Evolutionary conservation across 805 yeast species (phyloP).

Genomic region (Lachancea waltii): DNA sequence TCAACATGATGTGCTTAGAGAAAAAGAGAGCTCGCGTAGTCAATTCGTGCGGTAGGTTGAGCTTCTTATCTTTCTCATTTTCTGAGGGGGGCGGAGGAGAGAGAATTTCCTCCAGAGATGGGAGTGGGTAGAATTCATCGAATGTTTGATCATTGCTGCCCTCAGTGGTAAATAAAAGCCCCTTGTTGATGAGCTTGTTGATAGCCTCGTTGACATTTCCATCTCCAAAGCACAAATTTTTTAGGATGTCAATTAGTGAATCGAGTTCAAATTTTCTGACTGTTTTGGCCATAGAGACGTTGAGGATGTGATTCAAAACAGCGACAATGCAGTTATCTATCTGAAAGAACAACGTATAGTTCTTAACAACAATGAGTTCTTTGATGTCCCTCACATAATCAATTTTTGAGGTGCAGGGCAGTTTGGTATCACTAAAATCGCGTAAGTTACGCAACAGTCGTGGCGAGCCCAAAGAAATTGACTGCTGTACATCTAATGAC

Average conservation of each 20-base stretch:
- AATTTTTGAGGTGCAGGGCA: conserved; percentile 37
- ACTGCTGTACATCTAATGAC: conserved; percentile 38
- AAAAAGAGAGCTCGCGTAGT: conserved; percentile 37
- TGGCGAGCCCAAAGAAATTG: conserved; percentile 38
- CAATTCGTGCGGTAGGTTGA: conserved; percentile 36
- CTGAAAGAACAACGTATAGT: conserved; percentile 41
- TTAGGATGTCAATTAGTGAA: conserved; percentile 31
- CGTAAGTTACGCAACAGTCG: conserved; percentile 34
- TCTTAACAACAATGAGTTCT: conserved; percentile 43
- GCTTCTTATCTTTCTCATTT: conserved; percentile 26
- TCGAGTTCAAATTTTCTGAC: conserved; percentile 38
- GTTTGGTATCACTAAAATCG: conserved; percentile 38
- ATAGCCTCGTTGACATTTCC: conserved; percentile 26
- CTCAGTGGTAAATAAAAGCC: conserved; percentile 29
- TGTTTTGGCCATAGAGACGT: conserved; percentile 35
- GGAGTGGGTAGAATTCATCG: conserved; percentile 31
- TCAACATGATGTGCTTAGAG: conserved; percentile 35
- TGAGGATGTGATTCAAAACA: conserved; percentile 29
- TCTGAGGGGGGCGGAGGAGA: conserved; percentile 11
- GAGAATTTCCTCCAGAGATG: conserved; percentile 27
- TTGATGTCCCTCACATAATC: conserved; percentile 34
- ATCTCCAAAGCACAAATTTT: conserved; percentile 31
- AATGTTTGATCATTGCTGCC: conserved; percentile 26
- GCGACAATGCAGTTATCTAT: conserved; percentile 39
- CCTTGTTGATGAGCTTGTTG: conserved; percentile 24